A percentile compares a stretch with the other conserved stretches of the same genome.
These are phyloP conservation scores for Fusarium clavum DNA, from an alignment of 2,329 filamentous ascomycete species.

Conservation along the genomic window DNA sequence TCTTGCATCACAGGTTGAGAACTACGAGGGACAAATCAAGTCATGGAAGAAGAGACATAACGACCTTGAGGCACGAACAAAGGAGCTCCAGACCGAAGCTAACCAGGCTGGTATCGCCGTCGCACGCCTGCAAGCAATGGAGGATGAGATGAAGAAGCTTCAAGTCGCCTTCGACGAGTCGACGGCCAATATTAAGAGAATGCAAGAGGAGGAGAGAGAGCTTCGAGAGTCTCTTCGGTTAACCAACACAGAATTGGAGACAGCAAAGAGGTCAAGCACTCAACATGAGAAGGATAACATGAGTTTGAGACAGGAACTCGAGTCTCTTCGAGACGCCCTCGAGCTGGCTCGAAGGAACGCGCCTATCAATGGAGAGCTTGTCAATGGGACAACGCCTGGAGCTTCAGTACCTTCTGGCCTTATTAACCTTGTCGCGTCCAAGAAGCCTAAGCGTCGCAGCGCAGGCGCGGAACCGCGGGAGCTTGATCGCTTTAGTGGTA, in stretches of 20 bases:
- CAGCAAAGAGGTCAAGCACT: conserved; percentile 78
- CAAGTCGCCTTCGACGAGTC: conserved; percentile 92
- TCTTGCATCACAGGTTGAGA: conserved; percentile 88
- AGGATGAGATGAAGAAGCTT: conserved; percentile 94
- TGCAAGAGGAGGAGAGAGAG: conserved; percentile 93
- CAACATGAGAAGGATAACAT: conserved; percentile 87
- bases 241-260: conserved; percentile 84
- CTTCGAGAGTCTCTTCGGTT: conserved; percentile 84
- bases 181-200: conserved; percentile 86
- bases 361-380: conserved; percentile 74
- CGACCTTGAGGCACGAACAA: conserved; percentile 86
- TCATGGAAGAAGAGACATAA: conserved; percentile 95
- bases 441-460: conserved; percentile 96
- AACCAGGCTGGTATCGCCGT: conserved; percentile 98
- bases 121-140: conserved; percentile 89
- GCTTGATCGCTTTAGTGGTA: conserved; percentile 87
- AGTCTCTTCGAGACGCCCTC: conserved; percentile 91
- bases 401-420: conserved; percentile 76
- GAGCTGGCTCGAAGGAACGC: conserved; percentile 84
- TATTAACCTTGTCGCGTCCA: conserved; percentile 96
- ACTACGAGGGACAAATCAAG: conserved; percentile 95
- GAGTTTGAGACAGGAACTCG: conserved; percentile 86
- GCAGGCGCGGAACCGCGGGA: conserved; percentile 88
- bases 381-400: conserved; percentile 54
- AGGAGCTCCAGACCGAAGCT: conserved; percentile 94